Percentiles rank a stretch among this genome's conserved stretches.
phyloP scores from a whole-genome alignment of 2,329 filamentous ascomycete species.

The Chrysoporthe austroafricana region DNA sequence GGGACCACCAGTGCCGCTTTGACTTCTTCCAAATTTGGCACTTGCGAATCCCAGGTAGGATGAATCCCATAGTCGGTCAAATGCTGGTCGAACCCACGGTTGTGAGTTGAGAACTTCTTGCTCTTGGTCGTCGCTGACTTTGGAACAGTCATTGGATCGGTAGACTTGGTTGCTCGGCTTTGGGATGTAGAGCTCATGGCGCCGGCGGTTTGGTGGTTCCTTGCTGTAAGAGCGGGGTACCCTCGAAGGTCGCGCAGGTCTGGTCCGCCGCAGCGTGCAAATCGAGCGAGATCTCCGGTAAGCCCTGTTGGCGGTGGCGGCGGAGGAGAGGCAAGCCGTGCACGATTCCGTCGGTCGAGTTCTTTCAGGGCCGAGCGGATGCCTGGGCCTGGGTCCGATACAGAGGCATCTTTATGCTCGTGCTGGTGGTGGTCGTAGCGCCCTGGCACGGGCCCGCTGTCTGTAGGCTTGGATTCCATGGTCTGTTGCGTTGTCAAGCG shows the following conservation, averaged over 20 bases:
- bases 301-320: background rate
- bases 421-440: too few relatives aligned
- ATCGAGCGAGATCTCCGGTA: slow-evolving; percentile 26
- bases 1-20: slow-evolving; percentile 34
- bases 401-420: too few relatives aligned
- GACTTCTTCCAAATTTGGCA: slow-evolving; percentile 40
- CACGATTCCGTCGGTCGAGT: background rate
- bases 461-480: too few relatives aligned
- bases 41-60: slow-evolving; percentile 33
- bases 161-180: slow-evolving; percentile 26
- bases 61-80: slow-evolving; percentile 42
- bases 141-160: slow-evolving; percentile 30
- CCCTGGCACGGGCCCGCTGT: too few relatives aligned
- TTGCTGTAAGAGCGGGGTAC: slow-evolving; percentile 10
- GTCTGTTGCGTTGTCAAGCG: too few relatives aligned
- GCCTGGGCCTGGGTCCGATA: too few relatives aligned
- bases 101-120: slow-evolving; percentile 37
- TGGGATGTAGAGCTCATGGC: slow-evolving; percentile 28
- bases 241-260: slow-evolving; percentile 34
- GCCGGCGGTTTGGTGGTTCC: background rate
- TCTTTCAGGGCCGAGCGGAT: slow-evolving; percentile 1
- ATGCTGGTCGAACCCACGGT: slow-evolving; percentile 42
- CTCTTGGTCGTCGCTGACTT: too few relatives aligned
- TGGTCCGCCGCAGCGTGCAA: slow-evolving; percentile 35
- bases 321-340: background rate